These are phyloP conservation scores for Chlamydomonas sp. DNA, from an alignment of 139 green algal species.

Conservation along the genomic window DNA sequence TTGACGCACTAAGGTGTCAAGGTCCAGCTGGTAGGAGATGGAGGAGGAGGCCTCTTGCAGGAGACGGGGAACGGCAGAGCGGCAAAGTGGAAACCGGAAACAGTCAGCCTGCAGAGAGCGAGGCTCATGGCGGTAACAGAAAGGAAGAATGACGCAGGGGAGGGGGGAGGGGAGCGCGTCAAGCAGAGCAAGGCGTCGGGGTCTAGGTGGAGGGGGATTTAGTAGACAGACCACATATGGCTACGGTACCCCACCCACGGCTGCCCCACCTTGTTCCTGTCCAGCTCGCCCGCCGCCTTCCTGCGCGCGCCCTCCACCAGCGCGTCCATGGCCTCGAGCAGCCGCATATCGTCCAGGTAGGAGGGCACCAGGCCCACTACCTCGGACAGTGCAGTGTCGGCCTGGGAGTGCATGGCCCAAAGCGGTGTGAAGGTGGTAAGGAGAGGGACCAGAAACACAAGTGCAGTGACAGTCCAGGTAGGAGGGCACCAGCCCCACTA, in stretches of 20 bases:
- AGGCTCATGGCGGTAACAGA: no score
- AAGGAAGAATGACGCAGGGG: no score
- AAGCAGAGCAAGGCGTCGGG: no score
- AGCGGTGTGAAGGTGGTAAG: neutral
- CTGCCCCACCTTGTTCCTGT: constrained; percentile 36
- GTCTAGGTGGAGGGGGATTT: neutral
- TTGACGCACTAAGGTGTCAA: neutral
- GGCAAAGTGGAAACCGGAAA: no score
- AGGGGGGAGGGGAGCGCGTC: no score
- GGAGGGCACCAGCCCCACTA: neutral
- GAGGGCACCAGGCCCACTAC: constrained; percentile 58
- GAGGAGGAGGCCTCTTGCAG: neutral
- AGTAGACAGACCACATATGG: neutral
- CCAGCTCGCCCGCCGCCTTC: constrained; percentile 49
- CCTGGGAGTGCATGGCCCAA: constrained; percentile 5
- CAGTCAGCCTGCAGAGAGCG: no score
- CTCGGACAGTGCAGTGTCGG: constrained; percentile 44
- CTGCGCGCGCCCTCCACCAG: constrained; percentile 47
- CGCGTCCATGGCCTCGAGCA: constrained; percentile 61
- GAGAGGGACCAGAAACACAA: neutral
- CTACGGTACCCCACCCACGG: neutral
- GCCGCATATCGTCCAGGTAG: constrained; percentile 62
- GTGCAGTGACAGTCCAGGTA: neutral
- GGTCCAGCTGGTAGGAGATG: neutral
- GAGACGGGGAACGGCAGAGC: neutral